Evolutionary conservation across 202 grass and related monocot species (phyloP), one percentile per base, ranked within the genome.

Genomic region (Brachypodium distachyon): DNA sequence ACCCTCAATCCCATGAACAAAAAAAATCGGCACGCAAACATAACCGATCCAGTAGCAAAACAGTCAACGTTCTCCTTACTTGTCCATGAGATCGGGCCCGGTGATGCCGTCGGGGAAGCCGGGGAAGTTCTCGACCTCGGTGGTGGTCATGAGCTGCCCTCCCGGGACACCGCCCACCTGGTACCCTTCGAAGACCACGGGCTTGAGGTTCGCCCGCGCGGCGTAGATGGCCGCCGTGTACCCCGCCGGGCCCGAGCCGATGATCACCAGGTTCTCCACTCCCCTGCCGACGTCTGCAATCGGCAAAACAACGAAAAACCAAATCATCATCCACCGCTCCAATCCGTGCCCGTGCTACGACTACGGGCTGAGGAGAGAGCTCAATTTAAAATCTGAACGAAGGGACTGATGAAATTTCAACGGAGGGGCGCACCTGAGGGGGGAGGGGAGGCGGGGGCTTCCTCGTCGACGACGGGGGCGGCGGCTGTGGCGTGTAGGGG

Each of bases 11-110:
- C n/a, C n/a, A n/a, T n/a, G n/a, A n/a, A n/a, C n/a, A n/a, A n/a
- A n/a, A n/a, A n/a, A 21, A 6, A 56, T 66, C 17, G 66, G 43
- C 34, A 44, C 2, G 17, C 11, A 1, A 80, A 9, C 50, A 49
- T 18, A 16, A 21, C 26, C 40, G 9, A 3, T 23, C 23, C 12
- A 78, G 73, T 47, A 36, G n/a, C 43, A 77, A 40, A 69, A 26
- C 3, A 27, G 1, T 0, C 22, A 71, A 48, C 47, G 19, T 3
- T 67, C 27, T 3, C 61, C 27, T 72, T 67, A 92, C 96, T 83
- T 95, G 79, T 98, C 96, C 96, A 98, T 98, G 25, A 98, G 88
- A 81, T 98, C 96, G 87, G 96, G 96, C 1, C 96, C 96, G 6
- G 87, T 98, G 34, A 98, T 89, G 34, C 96, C 96, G 2, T 98